Percentiles rank a stretch among this genome's conserved stretches.
Evolutionary conservation across 2,329 filamentous ascomycete species (phyloP).

Genomic region (Xylaria multiplex): DNA sequence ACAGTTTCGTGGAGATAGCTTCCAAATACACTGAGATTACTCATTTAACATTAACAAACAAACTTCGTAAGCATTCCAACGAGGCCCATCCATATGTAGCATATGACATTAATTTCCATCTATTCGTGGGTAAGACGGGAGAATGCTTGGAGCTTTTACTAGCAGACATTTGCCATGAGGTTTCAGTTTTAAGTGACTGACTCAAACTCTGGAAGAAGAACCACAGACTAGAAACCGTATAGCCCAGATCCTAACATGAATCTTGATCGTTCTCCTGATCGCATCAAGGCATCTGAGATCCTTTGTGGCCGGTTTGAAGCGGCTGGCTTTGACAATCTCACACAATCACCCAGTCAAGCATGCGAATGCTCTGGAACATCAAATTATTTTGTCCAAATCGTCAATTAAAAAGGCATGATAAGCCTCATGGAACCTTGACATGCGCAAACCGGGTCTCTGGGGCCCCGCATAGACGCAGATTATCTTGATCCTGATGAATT

Average conservation of each 20-base stretch:
- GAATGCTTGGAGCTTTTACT: neutral
- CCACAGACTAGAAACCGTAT: neutral
- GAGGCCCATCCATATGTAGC: slow-evolving; percentile 3
- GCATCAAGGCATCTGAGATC: neutral
- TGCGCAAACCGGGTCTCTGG: neutral
- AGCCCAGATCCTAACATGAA: neutral
- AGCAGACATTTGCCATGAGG: neutral
- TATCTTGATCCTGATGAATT: neutral
- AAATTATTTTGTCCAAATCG: neutral
- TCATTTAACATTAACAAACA: neutral
- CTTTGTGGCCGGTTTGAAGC: neutral
- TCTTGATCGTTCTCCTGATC: slow-evolving; percentile 10
- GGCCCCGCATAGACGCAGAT: neutral
- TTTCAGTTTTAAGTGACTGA: neutral
- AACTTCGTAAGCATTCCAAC: slow-evolving; percentile 4
- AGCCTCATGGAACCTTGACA: neutral
- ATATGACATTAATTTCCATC: slow-evolving; percentile 1
- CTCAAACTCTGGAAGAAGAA: neutral
- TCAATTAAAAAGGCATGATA: neutral
- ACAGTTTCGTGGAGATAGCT: neutral
- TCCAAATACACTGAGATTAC: neutral
- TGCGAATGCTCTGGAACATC: neutral
- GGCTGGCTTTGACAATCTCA: neutral
- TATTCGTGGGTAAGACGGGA: neutral
- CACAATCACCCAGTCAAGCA: neutral